Conservation (phyloP, 1,139 yeast species). For the Protomyces macrosporus region DNA sequence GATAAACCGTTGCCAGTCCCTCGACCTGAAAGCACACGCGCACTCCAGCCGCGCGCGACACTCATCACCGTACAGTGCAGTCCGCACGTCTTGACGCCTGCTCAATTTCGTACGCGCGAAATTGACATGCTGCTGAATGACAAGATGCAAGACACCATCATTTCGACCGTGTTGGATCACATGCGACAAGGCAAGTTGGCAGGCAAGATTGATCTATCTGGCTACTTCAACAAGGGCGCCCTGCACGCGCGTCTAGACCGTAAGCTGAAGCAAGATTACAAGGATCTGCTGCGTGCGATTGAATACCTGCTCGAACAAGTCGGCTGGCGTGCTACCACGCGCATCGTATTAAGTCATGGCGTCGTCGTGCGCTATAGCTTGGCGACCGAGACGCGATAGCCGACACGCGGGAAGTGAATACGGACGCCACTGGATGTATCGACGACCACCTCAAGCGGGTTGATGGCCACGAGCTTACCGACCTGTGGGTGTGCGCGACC, state of each 20-base stretch:
- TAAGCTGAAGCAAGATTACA: background rate
- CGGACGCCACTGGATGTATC: background rate
- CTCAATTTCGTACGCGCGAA: background rate
- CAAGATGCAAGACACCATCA: background rate
- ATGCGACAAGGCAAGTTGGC: background rate
- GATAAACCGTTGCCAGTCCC: background rate
- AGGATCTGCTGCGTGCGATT: background rate
- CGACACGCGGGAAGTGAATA: conserved; percentile 9
- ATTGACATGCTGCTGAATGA: background rate
- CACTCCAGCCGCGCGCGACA: background rate
- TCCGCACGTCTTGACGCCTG: background rate
- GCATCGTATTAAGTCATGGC: background rate
- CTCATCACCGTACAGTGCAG: background rate
- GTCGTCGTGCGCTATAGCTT: background rate
- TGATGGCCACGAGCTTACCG: conserved; percentile 6
- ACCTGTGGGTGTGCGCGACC: conserved; percentile 19
- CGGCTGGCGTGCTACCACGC: background rate
- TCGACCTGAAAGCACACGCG: background rate
- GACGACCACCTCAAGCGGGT: conserved; percentile 2
- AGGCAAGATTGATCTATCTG: background rate
- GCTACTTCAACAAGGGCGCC: background rate
- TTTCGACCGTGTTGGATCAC: background rate
- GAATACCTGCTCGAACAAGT: background rate
- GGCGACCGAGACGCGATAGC: conserved; percentile 2
- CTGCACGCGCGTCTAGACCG: background rate